Evolutionary conservation across 495 filamentous ascomycete genomes (phyloP).

Genomic region (Podospora pseudopauciseta): DNA sequence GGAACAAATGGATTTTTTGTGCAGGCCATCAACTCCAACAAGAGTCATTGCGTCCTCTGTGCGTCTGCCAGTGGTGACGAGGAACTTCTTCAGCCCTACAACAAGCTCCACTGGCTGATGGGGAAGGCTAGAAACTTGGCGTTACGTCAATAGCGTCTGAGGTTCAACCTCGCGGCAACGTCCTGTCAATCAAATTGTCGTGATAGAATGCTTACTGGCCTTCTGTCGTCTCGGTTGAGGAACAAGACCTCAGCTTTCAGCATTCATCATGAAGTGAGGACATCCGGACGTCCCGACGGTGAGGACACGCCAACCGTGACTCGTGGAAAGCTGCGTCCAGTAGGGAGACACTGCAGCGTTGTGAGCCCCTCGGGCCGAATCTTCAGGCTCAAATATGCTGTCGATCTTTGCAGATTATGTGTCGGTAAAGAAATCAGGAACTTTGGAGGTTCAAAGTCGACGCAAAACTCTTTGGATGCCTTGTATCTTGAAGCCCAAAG

Average conservation of each 20-base stretch:
- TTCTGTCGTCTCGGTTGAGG: not conserved
- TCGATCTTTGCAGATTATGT: not conserved
- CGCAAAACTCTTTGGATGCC: not conserved
- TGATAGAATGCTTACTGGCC: not conserved
- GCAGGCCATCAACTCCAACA: not conserved
- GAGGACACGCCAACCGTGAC: not conserved
- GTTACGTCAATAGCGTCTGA: not conserved
- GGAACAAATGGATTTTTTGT: not conserved
- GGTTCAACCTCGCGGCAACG: not conserved
- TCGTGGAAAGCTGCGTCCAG: not conserved
- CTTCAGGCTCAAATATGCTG: not conserved
- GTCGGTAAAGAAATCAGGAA: not conserved
- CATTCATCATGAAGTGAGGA: not conserved
- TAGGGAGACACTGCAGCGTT: not conserved
- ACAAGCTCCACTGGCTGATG: not conserved
- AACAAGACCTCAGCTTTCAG: not conserved
- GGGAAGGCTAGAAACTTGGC: not conserved
- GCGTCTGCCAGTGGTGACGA: not conserved
- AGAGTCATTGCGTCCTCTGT: too few species aligned
- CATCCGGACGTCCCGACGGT: conserved; percentile 1
- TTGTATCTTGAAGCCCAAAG: not conserved
- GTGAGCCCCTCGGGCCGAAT: not conserved
- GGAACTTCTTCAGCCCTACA: not conserved
- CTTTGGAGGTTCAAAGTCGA: not conserved
- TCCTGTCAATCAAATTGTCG: not conserved